Conservation (phyloP, 345 rosid species). For the Diplotaxis tenuifolia region DNA sequence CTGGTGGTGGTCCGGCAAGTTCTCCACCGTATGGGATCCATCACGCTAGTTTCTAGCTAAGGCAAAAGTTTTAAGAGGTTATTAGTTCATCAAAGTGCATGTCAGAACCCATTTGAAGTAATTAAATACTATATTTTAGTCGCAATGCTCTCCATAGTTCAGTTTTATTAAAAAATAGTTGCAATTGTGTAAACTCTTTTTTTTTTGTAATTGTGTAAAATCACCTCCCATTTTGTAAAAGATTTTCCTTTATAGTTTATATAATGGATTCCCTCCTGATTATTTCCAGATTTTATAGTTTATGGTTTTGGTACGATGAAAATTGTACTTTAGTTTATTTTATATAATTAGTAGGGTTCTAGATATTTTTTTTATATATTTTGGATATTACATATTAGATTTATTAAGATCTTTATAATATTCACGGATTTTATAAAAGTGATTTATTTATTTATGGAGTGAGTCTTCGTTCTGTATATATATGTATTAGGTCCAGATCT, state of each 20-base stretch:
- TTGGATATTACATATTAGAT: neutral
- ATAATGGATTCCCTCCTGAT: constrained; percentile 18
- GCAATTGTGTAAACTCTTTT: constrained; percentile 30
- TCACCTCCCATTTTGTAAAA: constrained; percentile 26
- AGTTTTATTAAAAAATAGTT: constrained; percentile 9
- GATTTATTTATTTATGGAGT: constrained; percentile 1
- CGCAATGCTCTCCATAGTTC: neutral
- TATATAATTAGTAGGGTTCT: neutral
- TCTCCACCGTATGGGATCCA: constrained; percentile 39
- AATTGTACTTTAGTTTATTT: neutral
- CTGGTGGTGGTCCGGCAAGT: constrained; percentile 38
- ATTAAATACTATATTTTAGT: neutral
- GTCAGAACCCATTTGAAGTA: constrained; percentile 30
- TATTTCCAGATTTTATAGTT: neutral
- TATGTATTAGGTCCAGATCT: neutral
- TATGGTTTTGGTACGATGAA: constrained; percentile 1
- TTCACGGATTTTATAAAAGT: neutral
- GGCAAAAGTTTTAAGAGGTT: neutral
- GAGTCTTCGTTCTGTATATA: neutral
- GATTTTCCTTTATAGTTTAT: constrained; percentile 28
- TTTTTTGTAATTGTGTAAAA: constrained; percentile 27
- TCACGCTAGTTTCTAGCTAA: constrained; percentile 35
- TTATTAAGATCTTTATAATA: neutral
- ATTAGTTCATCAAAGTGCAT: constrained; percentile 23
- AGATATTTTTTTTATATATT: neutral